Evolutionary conservation across 1,284 basidiomycete species (phyloP), one percentile per base, ranked within the genome.

Genomic region (Hemileia vastatrix): DNA sequence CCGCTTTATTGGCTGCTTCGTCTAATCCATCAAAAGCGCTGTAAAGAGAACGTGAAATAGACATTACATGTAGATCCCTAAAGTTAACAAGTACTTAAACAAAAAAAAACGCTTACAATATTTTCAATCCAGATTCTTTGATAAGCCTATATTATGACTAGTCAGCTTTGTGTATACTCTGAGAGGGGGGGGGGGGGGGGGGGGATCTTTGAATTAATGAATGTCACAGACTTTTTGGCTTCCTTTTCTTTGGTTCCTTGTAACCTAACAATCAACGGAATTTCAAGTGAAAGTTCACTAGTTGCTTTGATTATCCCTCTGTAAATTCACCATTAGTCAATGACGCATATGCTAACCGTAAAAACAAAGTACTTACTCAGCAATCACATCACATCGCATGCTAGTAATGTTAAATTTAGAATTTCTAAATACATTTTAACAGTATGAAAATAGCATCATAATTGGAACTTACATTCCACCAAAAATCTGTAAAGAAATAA

Each of bases 181-280:
- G n/a, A n/a, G n/a, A n/a, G n/a, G n/a, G n/a, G n/a, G n/a, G n/a
- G n/a, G n/a, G n/a, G n/a, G n/a, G n/a, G n/a, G n/a, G n/a, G n/a
- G n/a, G n/a, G n/a, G n/a, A n/a, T 44, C 51, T 47, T 31, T 19
- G 49, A 49, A 6, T 47, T 57, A 21, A 54, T 21, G n/a, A 27
- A 21, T 33, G 27, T 15, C 43, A n/a, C 15, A 23, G 27, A 92
- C 88, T 87, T 80, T 80, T 97, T 97, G 8, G 94, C 94, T 79
- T 97, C 93, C 60, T 80, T 80, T 78, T 97, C 94, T 78, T 93
- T 97, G 23, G 93, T 98, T 54, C 94, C 94, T 79, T 98, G 96
- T 68, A 98, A 81, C 67, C 94, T 83, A 52, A 98, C 95, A 64
- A 98, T 84, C 51, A 98, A 78, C 52, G 95, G 95, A 67, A 98